A percentile compares a stretch with the other conserved stretches of the same genome.
phyloP scores from a whole-genome alignment of 2,329 filamentous ascomycete genomes.

The Byssothecium circinans region DNA sequence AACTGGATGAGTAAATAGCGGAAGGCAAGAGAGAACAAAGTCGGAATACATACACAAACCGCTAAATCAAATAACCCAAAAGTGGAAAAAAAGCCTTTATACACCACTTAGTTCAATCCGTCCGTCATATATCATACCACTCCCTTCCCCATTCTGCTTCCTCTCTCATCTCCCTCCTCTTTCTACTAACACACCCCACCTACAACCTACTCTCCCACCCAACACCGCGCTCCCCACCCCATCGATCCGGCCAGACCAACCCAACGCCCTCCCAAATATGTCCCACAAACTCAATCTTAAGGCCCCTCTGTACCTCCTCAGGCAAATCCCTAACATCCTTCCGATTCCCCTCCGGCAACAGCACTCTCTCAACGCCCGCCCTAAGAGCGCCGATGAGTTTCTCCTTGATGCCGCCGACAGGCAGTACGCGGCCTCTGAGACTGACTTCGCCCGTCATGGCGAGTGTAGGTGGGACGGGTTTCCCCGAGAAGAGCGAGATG shows the following conservation, averaged over 20 bases:
- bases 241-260: conserved; percentile 91
- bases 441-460: conserved; percentile 89
- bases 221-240: conserved; percentile 58
- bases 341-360: conserved; percentile 83
- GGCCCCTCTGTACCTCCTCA: conserved; percentile 79
- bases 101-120: too few species aligned
- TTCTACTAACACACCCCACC: too few species aligned
- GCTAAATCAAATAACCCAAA: too few species aligned
- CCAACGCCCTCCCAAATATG: conserved; percentile 95
- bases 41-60: too few species aligned
- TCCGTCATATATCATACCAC: too few species aligned
- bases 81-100: too few species aligned
- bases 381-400: conserved; percentile 93
- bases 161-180: neutral
- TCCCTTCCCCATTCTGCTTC: neutral
- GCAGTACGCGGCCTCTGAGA: conserved; percentile 84
- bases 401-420: conserved; percentile 97
- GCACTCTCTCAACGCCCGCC: conserved; percentile 90
- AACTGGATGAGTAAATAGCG: too few species aligned
- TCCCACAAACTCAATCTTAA: conserved; percentile 88
- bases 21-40: too few species aligned
- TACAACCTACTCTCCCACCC: conserved; percentile 76
- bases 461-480: conserved; percentile 83
- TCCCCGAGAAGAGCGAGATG: conserved; percentile 84
- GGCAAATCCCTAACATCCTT: conserved; percentile 93